Percentiles rank a stretch among this genome's conserved stretches.
These are phyloP conservation scores for Hypoxylon sp. DNA, from an alignment of 2,329 filamentous ascomycete species.

Conservation along the genomic window DNA sequence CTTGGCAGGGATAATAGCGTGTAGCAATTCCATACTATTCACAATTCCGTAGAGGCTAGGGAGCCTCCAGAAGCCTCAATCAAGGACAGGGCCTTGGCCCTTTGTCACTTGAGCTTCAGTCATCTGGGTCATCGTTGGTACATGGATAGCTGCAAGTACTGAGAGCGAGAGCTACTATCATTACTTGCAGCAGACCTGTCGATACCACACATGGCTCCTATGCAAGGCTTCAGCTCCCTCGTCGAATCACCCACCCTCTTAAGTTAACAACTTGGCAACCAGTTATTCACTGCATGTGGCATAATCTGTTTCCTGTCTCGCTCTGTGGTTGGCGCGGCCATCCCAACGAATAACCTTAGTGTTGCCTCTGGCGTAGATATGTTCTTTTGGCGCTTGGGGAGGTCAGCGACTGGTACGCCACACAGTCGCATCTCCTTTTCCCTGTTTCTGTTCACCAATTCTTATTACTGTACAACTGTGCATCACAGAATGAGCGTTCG, in stretches of 20 bases:
- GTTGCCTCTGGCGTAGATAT: slow-evolving; percentile 26
- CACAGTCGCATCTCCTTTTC: slow-evolving; percentile 30
- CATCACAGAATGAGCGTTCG: slow-evolving; percentile 18
- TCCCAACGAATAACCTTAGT: slow-evolving; percentile 23
- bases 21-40: slow-evolving; percentile 20
- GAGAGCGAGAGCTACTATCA: slow-evolving; percentile 9
- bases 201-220: slow-evolving; percentile 22
- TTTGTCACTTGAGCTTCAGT: slow-evolving; percentile 18
- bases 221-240: slow-evolving; percentile 33
- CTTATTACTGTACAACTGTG: slow-evolving; percentile 13
- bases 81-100: slow-evolving; percentile 21
- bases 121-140: slow-evolving; percentile 15
- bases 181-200: slow-evolving; percentile 28
- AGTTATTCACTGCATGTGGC: slow-evolving; percentile 32
- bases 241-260: slow-evolving; percentile 5
- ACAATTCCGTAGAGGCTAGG: slow-evolving; percentile 19
- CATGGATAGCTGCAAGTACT: slow-evolving; percentile 34
- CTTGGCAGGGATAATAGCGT: slow-evolving; percentile 21
- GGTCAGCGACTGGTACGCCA: slow-evolving; percentile 26
- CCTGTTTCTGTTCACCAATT: slow-evolving; percentile 21
- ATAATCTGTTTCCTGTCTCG: slow-evolving; percentile 23
- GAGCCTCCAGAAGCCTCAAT: slow-evolving; percentile 19
- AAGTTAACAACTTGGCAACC: slow-evolving; percentile 9
- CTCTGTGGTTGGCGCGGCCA: slow-evolving; percentile 10
- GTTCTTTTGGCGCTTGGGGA: slow-evolving; percentile 16